These are phyloP conservation scores for Schizophyllum commune DNA, from an alignment of 1,284 basidiomycete species.

Conservation along the genomic window DNA sequence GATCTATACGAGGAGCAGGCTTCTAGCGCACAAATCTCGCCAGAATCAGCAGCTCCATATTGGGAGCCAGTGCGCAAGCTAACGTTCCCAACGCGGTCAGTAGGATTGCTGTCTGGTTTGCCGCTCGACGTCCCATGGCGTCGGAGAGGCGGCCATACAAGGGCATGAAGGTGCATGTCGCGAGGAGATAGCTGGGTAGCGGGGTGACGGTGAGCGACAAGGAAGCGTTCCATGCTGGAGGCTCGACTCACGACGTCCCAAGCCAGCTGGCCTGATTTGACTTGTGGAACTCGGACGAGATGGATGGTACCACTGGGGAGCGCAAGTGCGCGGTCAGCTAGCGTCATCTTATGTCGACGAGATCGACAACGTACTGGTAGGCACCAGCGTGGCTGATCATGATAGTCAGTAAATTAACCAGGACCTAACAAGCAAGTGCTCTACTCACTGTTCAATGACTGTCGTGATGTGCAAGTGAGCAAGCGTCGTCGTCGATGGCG, in stretches of 20 bases:
- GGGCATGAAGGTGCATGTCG: constrained; percentile 77
- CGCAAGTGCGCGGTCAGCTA: neutral
- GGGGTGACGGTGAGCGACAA: neutral
- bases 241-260: constrained; percentile 54
- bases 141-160: constrained; percentile 77
- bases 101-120: constrained; percentile 62
- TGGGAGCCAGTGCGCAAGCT: constrained; percentile 64
- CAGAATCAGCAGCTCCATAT: constrained; percentile 70
- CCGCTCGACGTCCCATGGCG: constrained; percentile 68
- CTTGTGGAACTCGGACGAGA: constrained; percentile 72
- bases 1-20: constrained; percentile 7
- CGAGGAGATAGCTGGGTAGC: constrained; percentile 55
- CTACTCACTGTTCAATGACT: neutral
- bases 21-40: constrained; percentile 59
- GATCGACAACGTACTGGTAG: neutral
- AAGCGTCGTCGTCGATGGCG: neutral
- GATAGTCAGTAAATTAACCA: neutral
- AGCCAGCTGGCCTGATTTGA: constrained; percentile 79
- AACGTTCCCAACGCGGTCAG: constrained; percentile 69
- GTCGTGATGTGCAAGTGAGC: neutral
- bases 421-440: neutral
- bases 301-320: constrained; percentile 51
- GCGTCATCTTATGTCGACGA: neutral
- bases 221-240: neutral
- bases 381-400: neutral